phyloP scores from a whole-genome alignment of 345 rosid genomes.

The Pistacia integerrima region DNA sequence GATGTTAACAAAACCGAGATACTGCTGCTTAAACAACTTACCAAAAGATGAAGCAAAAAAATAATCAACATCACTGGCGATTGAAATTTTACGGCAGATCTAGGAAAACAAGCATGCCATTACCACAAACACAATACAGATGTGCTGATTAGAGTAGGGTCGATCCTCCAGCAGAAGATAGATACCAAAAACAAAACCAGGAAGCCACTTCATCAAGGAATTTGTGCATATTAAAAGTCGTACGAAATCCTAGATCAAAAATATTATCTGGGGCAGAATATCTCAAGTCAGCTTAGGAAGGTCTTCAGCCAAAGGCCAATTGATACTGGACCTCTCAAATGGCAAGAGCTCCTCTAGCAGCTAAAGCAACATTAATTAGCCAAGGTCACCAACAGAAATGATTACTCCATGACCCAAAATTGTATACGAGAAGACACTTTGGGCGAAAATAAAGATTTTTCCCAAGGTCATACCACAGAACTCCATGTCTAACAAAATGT shows the following conservation, averaged over 20 bases:
- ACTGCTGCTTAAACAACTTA: too few species aligned
- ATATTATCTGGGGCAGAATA: slow-evolving; percentile 3
- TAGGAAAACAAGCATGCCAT: background rate
- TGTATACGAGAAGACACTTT: background rate
- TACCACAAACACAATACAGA: background rate
- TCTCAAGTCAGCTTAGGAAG: slow-evolving; percentile 20
- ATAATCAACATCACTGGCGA: background rate
- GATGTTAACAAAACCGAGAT: background rate
- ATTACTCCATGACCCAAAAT: slow-evolving; percentile 17
- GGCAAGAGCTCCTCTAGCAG: slow-evolving; percentile 22
- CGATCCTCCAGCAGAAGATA: background rate
- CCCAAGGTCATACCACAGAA: background rate
- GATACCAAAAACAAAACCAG: background rate
- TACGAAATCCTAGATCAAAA: slow-evolving; percentile 12
- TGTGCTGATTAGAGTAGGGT: background rate
- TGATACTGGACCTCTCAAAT: background rate
- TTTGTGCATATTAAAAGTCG: slow-evolving; percentile 1
- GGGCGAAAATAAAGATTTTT: background rate
- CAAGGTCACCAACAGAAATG: slow-evolving; percentile 2
- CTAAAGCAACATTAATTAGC: slow-evolving; percentile 16
- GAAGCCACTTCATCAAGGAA: slow-evolving; percentile 1
- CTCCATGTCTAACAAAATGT: background rate
- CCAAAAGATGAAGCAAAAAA: background rate
- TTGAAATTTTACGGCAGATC: background rate
- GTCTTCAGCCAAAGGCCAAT: slow-evolving; percentile 26